Evolutionary conservation across 2,329 filamentous ascomycete genomes (phyloP), one percentile per base, ranked within the genome.

Genomic region (Penicillium sp.): DNA sequence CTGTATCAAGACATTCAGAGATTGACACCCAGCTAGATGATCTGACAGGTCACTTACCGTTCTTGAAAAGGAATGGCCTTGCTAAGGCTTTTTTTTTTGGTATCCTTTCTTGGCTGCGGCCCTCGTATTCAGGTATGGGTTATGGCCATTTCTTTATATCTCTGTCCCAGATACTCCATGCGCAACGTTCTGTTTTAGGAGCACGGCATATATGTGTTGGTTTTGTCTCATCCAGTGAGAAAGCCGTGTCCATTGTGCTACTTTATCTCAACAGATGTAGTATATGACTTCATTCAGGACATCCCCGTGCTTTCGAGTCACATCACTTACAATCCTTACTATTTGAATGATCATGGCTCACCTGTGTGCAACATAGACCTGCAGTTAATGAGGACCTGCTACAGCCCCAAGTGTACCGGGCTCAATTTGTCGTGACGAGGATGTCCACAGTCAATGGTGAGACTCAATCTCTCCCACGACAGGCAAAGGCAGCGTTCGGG

Each of bases 131-230:
- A 12, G 12, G 16, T 12, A 28, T 4, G 35, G 17, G 33, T n/a
- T 16, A 19, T 26, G 4, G 17, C 3, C 17, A 4, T n/a, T 40
- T 38, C 22, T 30, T 45, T 55, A 53, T 49, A 53, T 42, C 9
- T 5, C 35, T 11, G 22, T 19, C 19, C 14, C n/a, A 10, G 14
- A 48, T 8, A 35, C n/a, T n/a, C 17, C 25, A 8, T 33, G 33
- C 25, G 22, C 9, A 31, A 33, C 9, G 9, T 33, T n/a, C 14
- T 11, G 31, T 31, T 46, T 19, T 11, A 12, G 7, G 5, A 22
- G 16, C 33, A 51, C 47, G 22, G 4, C 45, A 55, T 36, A 14
- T 19, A 51, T 40, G 47, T 55, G 19, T 51, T 28, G n/a, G 35
- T 8, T 19, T 17, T 40, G 47, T 35, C 40, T 26, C 17, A 55